Conservation (phyloP, 768 basidiomycete genomes). For the Rickenella mellea region DNA sequence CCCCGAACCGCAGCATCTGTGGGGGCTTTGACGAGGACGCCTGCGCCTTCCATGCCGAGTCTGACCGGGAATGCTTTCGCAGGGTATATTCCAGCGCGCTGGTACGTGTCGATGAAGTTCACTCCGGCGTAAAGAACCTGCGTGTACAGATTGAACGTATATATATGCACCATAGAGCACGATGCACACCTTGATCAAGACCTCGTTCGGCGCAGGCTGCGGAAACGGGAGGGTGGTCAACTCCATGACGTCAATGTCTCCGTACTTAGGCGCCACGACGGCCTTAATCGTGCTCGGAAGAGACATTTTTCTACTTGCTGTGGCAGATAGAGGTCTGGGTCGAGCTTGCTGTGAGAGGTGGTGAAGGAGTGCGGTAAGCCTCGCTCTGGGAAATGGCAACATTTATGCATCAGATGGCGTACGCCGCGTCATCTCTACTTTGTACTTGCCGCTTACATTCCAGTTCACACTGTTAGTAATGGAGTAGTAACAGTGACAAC, state of each 20-base stretch:
- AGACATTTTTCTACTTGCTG: conserved; percentile 29
- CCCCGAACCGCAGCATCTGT: conserved; percentile 51
- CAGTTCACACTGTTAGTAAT: too few species aligned
- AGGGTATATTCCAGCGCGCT: conserved; percentile 57
- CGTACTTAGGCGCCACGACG: conserved; percentile 62
- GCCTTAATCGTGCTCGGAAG: conserved; percentile 58
- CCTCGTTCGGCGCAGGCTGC: conserved; percentile 44
- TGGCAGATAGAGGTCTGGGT: conserved; percentile 6
- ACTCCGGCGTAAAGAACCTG: conserved; percentile 71
- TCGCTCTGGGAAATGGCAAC: conserved; percentile 12
- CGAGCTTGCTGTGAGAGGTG: conserved; percentile 16
- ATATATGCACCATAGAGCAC: background rate
- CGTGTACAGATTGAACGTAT: background rate
- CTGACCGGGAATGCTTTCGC: conserved; percentile 47
- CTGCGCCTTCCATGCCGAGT: conserved; percentile 73
- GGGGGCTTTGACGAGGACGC: conserved; percentile 67
- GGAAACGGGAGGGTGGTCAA: conserved; percentile 63
- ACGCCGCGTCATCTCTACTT: too few species aligned
- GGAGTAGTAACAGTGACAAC: too few species aligned
- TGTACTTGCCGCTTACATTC: too few species aligned
- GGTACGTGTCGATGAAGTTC: conserved; percentile 83
- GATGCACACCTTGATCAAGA: conserved; percentile 36
- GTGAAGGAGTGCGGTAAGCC: conserved; percentile 18
- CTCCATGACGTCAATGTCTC: conserved; percentile 70
- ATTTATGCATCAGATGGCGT: too few species aligned